These are phyloP conservation scores for Dictyostelium brefeldianum DNA, from an alignment of 78 protist genomes.

Conservation along the genomic window DNA sequence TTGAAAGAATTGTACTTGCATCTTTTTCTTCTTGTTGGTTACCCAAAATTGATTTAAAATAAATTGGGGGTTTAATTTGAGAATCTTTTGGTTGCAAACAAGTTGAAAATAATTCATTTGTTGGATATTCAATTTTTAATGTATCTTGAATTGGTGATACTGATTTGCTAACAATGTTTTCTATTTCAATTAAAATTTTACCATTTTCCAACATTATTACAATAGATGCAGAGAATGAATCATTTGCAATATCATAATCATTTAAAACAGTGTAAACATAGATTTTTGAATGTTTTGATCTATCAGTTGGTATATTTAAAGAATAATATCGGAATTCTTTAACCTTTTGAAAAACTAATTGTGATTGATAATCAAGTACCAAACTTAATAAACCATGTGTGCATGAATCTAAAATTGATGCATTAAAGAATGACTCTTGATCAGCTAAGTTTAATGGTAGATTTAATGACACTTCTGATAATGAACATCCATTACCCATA, in stretches of 20 bases:
- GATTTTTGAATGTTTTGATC: not conserved
- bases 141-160: not conserved
- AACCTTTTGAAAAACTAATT: not conserved
- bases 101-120: not conserved
- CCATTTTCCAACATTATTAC: not conserved
- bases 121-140: conserved; percentile 5
- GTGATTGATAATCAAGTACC: not conserved
- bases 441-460: not conserved
- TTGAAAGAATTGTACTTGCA: too few species aligned
- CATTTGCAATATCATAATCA: not conserved
- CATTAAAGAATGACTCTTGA: conserved; percentile 14
- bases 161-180: not conserved
- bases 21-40: too few species aligned
- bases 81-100: not conserved
- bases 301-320: not conserved
- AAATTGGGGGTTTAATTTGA: not conserved
- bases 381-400: not conserved
- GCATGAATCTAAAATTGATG: conserved; percentile 40
- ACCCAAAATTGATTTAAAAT: not conserved
- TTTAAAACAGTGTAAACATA: not conserved
- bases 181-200: not conserved
- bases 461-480: not conserved
- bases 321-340: not conserved
- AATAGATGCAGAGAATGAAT: not conserved
- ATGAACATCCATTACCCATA: not conserved